Base-by-base conservation (phyloP, 1,284 basidiomycete genomes). In the Ganoderma boninense region DNA sequence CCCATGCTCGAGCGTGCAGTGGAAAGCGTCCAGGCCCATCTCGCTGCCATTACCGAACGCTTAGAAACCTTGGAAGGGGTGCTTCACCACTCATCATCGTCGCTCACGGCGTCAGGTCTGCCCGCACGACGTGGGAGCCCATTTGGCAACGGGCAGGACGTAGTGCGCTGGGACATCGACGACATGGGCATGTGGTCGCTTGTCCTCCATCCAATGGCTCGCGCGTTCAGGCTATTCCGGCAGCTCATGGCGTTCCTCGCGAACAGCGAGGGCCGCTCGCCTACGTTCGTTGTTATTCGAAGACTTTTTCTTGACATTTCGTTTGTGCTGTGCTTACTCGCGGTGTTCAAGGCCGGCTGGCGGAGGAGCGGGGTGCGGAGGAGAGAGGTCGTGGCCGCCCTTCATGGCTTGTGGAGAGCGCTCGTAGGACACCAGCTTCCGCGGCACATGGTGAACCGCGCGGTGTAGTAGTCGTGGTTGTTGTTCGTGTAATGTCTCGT, bases 11-110 rank as follows among this genome's bases (percentile, higher is more conserved):
- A 95, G 78, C 87, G 87, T 65, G 93, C 92, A 0, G 84, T 97
- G 14, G 94, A 96, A 79, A 91, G 89, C 73, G 89, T 97, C 67
- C 97, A 99, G 79, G 92, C 93, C 0, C 95, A 97, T 69, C 84
- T 99, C 10, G 93, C 95, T 1, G 96, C 97, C 1, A 86, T 99
- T 49, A 93, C 92, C 44, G 97, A 98, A 81, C 91, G 97, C 14
- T 84, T 99, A 38, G 92, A 95, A 74, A 85, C 87, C 7, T 82
- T 97, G 23, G 96, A 97, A 74, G 70, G 64, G n/a, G 32, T 74
- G 5, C 66, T 74, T 3, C 79, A 76, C 57, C 75, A 77, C 73
- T 84, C 86, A 2, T 79, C 86, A 26, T 80, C 73, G n/a, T 79
- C 81, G 14, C 76, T 81, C 18, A 74, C 76, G 2, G 69, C 73